phyloP scores from a whole-genome alignment of 192 early-diverging fungal genomes.

The Geranomyces michiganensis region DNA sequence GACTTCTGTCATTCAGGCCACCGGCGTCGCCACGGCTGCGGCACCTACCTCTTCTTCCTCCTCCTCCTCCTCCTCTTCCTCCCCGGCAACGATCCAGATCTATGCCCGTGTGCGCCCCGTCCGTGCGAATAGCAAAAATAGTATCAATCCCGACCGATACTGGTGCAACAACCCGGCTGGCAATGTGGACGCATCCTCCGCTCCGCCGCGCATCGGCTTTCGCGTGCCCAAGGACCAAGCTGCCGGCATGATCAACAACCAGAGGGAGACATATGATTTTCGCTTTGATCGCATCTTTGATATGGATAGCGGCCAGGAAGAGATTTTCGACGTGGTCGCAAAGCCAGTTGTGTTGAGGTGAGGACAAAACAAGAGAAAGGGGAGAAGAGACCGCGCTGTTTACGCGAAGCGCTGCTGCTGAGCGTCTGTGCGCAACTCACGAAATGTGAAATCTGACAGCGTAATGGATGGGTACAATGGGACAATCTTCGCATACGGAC shows the following conservation, averaged over 20 bases:
- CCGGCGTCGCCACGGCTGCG: no score
- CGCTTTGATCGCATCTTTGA: constrained; percentile 63
- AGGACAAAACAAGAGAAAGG: background rate
- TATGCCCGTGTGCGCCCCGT: constrained; percentile 56
- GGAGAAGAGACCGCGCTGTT: background rate
- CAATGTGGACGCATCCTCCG: constrained; percentile 1
- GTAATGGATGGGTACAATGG: constrained; percentile 67
- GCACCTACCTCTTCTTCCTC: no score
- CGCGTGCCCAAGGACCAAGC: constrained; percentile 53
- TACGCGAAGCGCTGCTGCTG: no score
- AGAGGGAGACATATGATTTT: constrained; percentile 58
- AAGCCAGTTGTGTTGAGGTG: constrained; percentile 62
- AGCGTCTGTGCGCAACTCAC: no score
- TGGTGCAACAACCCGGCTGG: constrained; percentile 2
- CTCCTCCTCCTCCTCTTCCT: background rate
- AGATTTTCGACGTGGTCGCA: constrained; percentile 66
- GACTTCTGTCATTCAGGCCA: no score
- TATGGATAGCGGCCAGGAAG: constrained; percentile 54
- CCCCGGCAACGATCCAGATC: constrained; percentile 47
- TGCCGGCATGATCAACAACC: constrained; percentile 60
- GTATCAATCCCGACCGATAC: constrained; percentile 37
- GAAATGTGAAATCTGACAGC: constrained; percentile 36
- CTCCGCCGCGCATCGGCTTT: constrained; percentile 46
- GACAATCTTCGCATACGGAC: constrained; percentile 68
- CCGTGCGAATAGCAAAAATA: constrained; percentile 35